Base-by-base conservation (phyloP, 768 basidiomycete genomes). In the Suillus lakei region DNA sequence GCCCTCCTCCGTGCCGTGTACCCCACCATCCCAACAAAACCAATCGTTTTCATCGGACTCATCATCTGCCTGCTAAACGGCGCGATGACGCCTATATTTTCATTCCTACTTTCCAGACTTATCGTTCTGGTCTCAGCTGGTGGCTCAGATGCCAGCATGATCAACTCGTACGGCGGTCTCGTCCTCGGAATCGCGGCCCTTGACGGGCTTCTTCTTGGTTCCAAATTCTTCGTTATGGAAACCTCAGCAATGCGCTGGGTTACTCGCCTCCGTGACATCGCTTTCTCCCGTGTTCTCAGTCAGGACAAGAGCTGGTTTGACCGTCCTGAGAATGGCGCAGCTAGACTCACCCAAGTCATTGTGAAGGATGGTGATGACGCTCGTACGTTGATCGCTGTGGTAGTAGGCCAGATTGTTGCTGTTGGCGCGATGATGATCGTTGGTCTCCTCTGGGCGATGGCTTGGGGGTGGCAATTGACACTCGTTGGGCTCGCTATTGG, bases 271-370 rank as follows among this genome's bases (percentile, higher is more conserved):
- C 87, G 98, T 26, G 76, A 80, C 16, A 67, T 64, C 0, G 87
- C 86, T 2, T 89, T 90, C 71, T 71, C 70, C 5, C 84, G 80
- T 38, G 80, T 98, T 16, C 78, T 99, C 44, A 72, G 77, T 16
- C 96, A 97, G 76, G 94, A 98, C 76, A 94, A 92, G 77, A 74
- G 82, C 38, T 99, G 90, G 87, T 98, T 97, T 76, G 96, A 98
- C 74, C 79, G 81, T 65, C 78, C 83, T 6, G 80, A 84, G 50
- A 87, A 94, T 77, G 76, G 81, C 5, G 80, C 92, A 0, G 78
- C 84, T 28, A 78, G 82, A 8, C 77, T 99, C 15, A 86, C 91
- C 13, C 92, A 95, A 73, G 79, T 85, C 13, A 80, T 98, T 58
- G 84, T 96, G 76, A 95, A 94, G 78, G 96, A 98, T 71, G 90